phyloP scores from a whole-genome alignment of 768 basidiomycete species.

The Boletus subcaerulescens region DNA sequence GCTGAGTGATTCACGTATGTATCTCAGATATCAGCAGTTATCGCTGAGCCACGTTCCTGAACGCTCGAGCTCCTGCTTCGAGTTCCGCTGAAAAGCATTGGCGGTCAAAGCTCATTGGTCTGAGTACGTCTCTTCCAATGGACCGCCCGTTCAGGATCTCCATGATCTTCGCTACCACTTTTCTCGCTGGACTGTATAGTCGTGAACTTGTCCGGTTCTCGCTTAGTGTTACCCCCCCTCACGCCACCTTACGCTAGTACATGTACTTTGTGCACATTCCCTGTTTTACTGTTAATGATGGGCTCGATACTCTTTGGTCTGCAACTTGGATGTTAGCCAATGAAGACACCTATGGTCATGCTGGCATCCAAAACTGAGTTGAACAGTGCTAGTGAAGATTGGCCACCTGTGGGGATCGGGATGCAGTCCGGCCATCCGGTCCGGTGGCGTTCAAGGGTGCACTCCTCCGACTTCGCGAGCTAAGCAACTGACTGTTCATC shows the following conservation, averaged over 20 bases:
- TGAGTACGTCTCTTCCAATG: background rate
- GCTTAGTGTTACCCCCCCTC: slow-evolving; percentile 20
- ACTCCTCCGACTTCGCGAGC: no score
- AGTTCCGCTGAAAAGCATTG: slow-evolving; percentile 63
- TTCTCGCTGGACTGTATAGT: slow-evolving; percentile 13
- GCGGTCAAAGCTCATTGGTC: slow-evolving; percentile 1
- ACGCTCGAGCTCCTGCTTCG: slow-evolving; percentile 71
- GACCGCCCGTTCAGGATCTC: slow-evolving; percentile 5
- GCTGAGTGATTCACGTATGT: slow-evolving; percentile 6
- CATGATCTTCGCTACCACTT: background rate
- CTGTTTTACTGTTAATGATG: slow-evolving; percentile 7
- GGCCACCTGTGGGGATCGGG: no score
- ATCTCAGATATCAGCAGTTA: slow-evolving; percentile 79
- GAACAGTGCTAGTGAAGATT: no score
- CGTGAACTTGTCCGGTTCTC: slow-evolving; percentile 10
- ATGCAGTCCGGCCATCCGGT: no score
- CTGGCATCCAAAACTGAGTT: background rate
- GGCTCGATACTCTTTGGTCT: background rate
- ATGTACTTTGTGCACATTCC: slow-evolving; percentile 17
- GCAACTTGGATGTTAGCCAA: no score
- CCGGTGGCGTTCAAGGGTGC: no score
- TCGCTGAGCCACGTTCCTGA: slow-evolving; percentile 78
- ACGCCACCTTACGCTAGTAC: slow-evolving; percentile 10
- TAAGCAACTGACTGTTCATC: no score
- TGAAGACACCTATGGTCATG: no score